Conservation (phyloP, 148 eudicot species). For the Rhododendron griersonianum region DNA sequence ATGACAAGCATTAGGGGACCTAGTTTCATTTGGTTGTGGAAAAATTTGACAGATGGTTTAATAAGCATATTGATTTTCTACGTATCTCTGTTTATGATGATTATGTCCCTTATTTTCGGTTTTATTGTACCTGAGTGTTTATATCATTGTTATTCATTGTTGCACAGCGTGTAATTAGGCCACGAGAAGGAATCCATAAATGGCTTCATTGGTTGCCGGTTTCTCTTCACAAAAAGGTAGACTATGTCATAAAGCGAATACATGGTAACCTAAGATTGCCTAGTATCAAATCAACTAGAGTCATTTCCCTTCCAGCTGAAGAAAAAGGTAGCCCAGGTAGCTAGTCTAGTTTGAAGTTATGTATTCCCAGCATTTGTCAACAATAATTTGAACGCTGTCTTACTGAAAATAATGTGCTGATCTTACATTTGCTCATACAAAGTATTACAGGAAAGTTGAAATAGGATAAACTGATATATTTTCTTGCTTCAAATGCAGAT, state of each 20-base stretch:
- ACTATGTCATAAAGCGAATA: conserved; percentile 31
- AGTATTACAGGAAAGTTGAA: background rate
- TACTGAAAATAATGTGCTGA: background rate
- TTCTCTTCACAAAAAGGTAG: conserved; percentile 55
- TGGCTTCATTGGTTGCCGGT: conserved; percentile 78
- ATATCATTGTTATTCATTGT: conserved; percentile 1
- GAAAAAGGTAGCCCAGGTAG: conserved; percentile 16
- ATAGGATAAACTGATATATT: background rate
- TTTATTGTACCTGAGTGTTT: background rate
- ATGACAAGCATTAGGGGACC: background rate
- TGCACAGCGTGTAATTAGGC: conserved; percentile 73
- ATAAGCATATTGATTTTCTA: background rate
- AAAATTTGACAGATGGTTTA: background rate
- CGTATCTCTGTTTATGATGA: background rate
- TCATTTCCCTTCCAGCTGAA: conserved; percentile 31
- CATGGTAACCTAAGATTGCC: conserved; percentile 31
- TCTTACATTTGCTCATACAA: background rate
- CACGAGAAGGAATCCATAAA: conserved; percentile 69
- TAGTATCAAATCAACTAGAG: conserved; percentile 25
- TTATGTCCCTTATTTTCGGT: background rate
- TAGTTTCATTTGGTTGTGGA: background rate
- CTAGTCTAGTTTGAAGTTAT: background rate
- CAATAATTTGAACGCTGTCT: background rate
- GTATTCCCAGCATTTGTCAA: background rate
- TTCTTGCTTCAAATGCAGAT: conserved; percentile 20